A percentile compares a stretch with the other conserved stretches of the same genome.
Evolutionary conservation across 2,329 filamentous ascomycete genomes (phyloP).

Genomic region (Penicillium sp.): DNA sequence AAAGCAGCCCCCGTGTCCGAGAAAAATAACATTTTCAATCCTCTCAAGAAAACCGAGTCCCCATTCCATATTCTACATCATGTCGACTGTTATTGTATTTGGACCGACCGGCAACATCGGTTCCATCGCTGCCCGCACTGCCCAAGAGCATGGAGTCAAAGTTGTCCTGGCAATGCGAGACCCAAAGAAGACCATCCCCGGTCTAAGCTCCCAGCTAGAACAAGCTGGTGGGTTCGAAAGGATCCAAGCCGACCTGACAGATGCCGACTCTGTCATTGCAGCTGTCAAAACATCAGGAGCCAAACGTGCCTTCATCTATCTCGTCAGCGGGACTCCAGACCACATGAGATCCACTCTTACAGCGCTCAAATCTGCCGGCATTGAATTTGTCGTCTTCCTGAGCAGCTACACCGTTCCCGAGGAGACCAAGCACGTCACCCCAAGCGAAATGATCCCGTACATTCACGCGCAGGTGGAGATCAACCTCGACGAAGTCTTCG

Average conservation of each 20-base stretch:
- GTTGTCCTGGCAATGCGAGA: slow-evolving; percentile 49
- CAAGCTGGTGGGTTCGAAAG: slow-evolving; percentile 31
- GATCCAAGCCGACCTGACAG: slow-evolving; percentile 44
- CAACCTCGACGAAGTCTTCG: slow-evolving; percentile 40
- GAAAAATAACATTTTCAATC: neutral
- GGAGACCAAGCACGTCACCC: slow-evolving; percentile 24
- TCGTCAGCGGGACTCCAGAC: slow-evolving; percentile 31
- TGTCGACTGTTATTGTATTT: slow-evolving; percentile 43
- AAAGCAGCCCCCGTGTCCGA: no score
- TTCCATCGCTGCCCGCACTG: slow-evolving; percentile 37
- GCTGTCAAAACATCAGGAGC: slow-evolving; percentile 42
- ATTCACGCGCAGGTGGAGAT: slow-evolving; percentile 46
- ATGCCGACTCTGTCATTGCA: slow-evolving; percentile 37
- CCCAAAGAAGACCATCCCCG: slow-evolving; percentile 41
- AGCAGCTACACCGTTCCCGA: slow-evolving; percentile 37
- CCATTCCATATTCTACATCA: neutral
- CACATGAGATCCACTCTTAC: slow-evolving; percentile 39
- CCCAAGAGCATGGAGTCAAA: slow-evolving; percentile 39
- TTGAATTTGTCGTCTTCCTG: slow-evolving; percentile 46
- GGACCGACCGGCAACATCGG: slow-evolving; percentile 48
- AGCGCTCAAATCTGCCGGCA: slow-evolving; percentile 44
- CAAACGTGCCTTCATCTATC: slow-evolving; percentile 49
- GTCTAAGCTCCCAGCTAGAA: slow-evolving; percentile 28
- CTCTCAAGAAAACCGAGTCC: neutral
- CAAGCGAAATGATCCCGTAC: slow-evolving; percentile 35